phyloP scores from a whole-genome alignment of 768 basidiomycete genomes.

The Chalciporus chontae region DNA sequence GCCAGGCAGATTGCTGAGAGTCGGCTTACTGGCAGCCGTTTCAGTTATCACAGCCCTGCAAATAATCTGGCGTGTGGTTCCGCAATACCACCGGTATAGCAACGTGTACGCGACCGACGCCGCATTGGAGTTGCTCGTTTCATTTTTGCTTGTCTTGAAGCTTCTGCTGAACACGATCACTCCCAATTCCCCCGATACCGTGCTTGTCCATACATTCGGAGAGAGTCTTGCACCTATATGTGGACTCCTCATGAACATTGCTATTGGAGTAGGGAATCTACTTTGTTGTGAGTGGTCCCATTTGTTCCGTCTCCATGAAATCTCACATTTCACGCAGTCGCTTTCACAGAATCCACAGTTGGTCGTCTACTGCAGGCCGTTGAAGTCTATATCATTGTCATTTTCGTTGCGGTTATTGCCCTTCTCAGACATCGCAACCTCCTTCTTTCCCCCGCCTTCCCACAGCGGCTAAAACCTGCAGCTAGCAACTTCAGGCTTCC shows the following conservation, averaged over 20 bases:
- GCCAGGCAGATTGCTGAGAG: constrained; percentile 51
- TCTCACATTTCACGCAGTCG: constrained; percentile 39
- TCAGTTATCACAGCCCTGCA: constrained; percentile 54
- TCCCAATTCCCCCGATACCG: constrained; percentile 31
- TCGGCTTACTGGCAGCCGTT: constrained; percentile 42
- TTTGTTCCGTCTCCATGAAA: background rate
- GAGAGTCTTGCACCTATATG: constrained; percentile 48
- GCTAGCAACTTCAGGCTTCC: constrained; percentile 19
- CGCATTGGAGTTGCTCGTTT: constrained; percentile 55
- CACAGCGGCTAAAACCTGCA: background rate
- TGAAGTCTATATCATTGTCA: constrained; percentile 58
- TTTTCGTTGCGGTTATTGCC: constrained; percentile 53
- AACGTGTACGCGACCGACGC: constrained; percentile 56
- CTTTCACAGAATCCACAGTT: constrained; percentile 63
- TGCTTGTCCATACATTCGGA: constrained; percentile 42
- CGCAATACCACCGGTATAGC: constrained; percentile 35
- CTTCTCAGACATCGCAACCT: constrained; percentile 27
- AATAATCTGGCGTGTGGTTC: constrained; percentile 55
- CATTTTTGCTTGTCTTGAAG: constrained; percentile 59
- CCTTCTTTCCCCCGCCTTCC: background rate
- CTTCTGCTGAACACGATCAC: constrained; percentile 54
- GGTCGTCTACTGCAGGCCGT: constrained; percentile 67
- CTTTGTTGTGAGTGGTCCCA: constrained; percentile 48
- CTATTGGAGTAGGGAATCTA: constrained; percentile 55
- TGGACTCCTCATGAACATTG: constrained; percentile 49